These are phyloP conservation scores for Phlyctochytrium arcticum DNA, from an alignment of 192 early-diverging fungal species.

Conservation along the genomic window DNA sequence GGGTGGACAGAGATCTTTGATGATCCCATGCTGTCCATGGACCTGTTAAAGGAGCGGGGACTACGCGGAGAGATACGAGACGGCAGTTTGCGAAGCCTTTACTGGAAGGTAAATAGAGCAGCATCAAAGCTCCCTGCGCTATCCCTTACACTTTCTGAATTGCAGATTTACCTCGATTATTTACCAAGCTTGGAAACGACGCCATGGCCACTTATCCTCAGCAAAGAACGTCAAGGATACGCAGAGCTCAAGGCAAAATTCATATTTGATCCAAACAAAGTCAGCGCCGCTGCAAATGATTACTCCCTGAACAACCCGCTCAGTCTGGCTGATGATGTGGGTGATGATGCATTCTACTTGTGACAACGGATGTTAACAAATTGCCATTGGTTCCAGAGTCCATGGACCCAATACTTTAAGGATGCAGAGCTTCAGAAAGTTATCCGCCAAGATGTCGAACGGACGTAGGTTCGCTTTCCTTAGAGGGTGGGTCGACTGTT, in stretches of 20 bases:
- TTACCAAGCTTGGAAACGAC: slow-evolving; percentile 31
- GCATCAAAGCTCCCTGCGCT: too few species aligned
- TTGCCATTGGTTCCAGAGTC: slow-evolving; percentile 58
- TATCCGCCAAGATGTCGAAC: slow-evolving; percentile 86
- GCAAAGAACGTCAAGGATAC: slow-evolving; percentile 66
- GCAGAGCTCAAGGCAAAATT: slow-evolving; percentile 61
- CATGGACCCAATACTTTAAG: slow-evolving; percentile 89
- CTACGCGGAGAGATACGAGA: slow-evolving; percentile 15
- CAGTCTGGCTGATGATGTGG: slow-evolving; percentile 72
- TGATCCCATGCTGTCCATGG: slow-evolving; percentile 24
- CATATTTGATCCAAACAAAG: slow-evolving; percentile 59
- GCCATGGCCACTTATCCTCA: slow-evolving; percentile 53
- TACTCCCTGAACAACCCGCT: slow-evolving; percentile 80
- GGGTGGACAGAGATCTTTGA: slow-evolving; percentile 23
- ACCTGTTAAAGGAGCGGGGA: slow-evolving; percentile 17
- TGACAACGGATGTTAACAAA: background rate
- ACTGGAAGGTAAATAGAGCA: slow-evolving; percentile 37
- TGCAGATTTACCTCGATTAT: slow-evolving; percentile 40
- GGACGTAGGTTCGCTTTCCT: slow-evolving; percentile 61
- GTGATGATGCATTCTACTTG: background rate
- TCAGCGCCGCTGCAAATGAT: slow-evolving; percentile 50
- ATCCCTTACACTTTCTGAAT: background rate
- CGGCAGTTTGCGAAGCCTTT: slow-evolving; percentile 27
- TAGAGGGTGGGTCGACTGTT: background rate
- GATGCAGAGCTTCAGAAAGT: slow-evolving; percentile 80